Evolutionary conservation across 306 rosid species (phyloP), one percentile per base, ranked within the genome.

Genomic region (Erythrophleum fordii): DNA sequence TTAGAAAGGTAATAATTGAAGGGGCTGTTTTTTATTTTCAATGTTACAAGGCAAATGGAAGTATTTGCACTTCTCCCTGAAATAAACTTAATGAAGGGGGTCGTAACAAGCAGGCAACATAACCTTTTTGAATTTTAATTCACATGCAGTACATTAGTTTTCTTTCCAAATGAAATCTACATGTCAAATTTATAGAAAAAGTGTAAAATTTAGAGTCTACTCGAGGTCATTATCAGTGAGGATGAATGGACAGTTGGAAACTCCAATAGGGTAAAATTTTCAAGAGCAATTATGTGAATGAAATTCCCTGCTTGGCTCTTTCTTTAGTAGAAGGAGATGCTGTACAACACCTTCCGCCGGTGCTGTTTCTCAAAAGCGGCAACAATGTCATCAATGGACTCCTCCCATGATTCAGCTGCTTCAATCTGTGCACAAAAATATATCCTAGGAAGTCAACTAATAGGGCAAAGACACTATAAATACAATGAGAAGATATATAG

Each of bases 361-460:
- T 90, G 89, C 69, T 86, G 91, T 60, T 92, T 90, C 91, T 95
- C 98, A 73, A 95, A 95, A 75, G 77, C 83, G 48, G 80, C 28
- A 68, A 93, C 48, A 26, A 95, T 79, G 64, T 88, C 94, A 70
- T 95, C 99, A 42, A 95, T 88, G 7, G 97, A 86, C 68, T 93
- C 99, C 89, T 95, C 98, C 99, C 99, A 93, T 61, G 97, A 87
- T 45, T 95, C 94, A 11, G 85, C 62, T 22, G 81, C 91, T 86
- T 93, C 98, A 76, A 93, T 87, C 97, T 93, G 74, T 53, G 56
- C 48, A 53, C 42, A 77, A 67, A 41, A 80, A 76, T 39, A 64
- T 39, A 76, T 49, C 60, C 45, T 23, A 11, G 26, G 29, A 61
- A 73, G 86, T 46, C 41, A 22, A 39, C 44, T 53, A 66, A 18